Base-by-base conservation (phyloP, 2,329 filamentous ascomycete species). In the Teratosphaeria gauchensis region DNA sequence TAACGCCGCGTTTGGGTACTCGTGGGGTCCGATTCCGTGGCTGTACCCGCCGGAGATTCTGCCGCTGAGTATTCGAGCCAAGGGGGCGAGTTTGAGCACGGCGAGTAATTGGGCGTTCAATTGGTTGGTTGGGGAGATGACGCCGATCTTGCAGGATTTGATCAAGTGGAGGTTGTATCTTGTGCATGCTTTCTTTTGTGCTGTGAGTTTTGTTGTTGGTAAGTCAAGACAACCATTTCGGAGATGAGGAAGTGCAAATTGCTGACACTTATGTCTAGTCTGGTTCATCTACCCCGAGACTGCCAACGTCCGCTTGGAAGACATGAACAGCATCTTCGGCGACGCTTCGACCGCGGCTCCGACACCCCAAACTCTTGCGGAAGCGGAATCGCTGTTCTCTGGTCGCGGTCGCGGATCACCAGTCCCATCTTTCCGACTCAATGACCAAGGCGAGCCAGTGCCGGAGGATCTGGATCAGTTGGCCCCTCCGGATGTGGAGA, bases 1-100 rank as follows among this genome's bases (percentile, higher is more conserved):
- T 77, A 99, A 99, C 69, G 94, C 92, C 4, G 89, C 94, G 7
- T 99, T 97, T 72, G 94, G 94, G 54, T 95, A 92, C 71, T 88
- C 85, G n/a, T 99, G 94, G 94, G 94, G 94, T 19, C 94, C 94
- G 1, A 95, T 99, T 62, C 94, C 94, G 8, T 99, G 94, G 94
- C 79, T 99, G 16, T 97, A 97, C 73, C 94, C 94, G 14, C 94
- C 94, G n/a, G 94, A 99, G 80, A 99, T 99, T 76, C 80, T 99
- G 51, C 94, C 94, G 4, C 80, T 99, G 61, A 96, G 91, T 78
- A 96, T 97, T 71, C 87, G 94, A 68, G 95, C 92, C 61, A 97
- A 97, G 80, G 94, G 94, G 61, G 92, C 94, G 57, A 96, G 91
- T 81, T 76, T 99, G 72, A 96, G 92, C 61, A 97, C 94, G 1